A percentile compares a stretch with the other conserved stretches of the same genome.
Conservation (phyloP, 305 asterid species). For the Fraxinus greggii region DNA sequence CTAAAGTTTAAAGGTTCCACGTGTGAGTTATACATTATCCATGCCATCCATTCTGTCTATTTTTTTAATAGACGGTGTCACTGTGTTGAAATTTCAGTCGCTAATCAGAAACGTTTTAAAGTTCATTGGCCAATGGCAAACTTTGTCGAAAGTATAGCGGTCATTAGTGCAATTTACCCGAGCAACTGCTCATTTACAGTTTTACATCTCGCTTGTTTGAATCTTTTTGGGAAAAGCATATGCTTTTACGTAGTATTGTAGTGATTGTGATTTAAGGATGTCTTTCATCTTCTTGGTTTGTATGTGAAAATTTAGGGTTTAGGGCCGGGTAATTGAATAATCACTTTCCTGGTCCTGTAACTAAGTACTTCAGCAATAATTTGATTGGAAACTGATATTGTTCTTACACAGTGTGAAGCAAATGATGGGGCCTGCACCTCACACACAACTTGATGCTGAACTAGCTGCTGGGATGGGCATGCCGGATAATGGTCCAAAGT, state of each 20-base stretch:
- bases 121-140: background rate
- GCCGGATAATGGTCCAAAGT: constrained; percentile 93
- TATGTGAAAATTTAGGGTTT: background rate
- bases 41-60: background rate
- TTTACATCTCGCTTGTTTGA: background rate
- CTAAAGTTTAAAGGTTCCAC: too few relatives aligned
- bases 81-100: background rate
- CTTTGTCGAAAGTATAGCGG: too few relatives aligned
- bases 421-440: constrained; percentile 85
- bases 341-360: background rate
- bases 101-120: background rate
- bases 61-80: background rate
- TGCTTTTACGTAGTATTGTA: background rate
- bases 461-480: constrained; percentile 90
- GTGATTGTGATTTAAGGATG: background rate
- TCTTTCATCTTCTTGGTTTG: background rate
- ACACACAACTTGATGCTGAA: constrained; percentile 84
- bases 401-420: constrained; percentile 54
- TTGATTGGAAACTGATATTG: background rate
- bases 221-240: background rate
- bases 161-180: background rate
- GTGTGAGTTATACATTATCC: too few relatives aligned
- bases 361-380: background rate
- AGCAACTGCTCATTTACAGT: background rate
- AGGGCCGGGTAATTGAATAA: background rate